These are phyloP conservation scores for Cyanodermella asteris DNA, from an alignment of 2,329 filamentous ascomycete genomes.

Conservation along the genomic window DNA sequence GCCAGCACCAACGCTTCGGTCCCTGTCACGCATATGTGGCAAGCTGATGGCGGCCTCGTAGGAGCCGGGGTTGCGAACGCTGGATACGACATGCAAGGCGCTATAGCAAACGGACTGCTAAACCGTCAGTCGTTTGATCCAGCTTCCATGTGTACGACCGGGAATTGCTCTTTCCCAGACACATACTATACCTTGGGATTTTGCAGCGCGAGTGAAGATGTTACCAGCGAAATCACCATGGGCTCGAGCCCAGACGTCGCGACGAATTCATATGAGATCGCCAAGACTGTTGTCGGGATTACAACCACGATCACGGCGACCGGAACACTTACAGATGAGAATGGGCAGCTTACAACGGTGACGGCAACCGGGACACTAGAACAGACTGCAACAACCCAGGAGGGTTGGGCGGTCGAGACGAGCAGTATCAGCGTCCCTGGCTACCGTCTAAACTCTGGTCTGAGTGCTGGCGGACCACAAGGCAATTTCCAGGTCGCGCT, in stretches of 20 bases:
- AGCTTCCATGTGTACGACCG: neutral
- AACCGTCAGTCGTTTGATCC: neutral
- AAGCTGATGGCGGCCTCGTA: neutral
- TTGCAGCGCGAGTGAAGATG: conserved; percentile 1
- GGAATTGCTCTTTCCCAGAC: conserved; percentile 1
- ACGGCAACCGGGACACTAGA: neutral
- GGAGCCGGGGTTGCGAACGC: neutral
- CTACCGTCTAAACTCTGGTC: neutral
- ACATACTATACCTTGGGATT: neutral
- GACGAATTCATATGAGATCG: no score
- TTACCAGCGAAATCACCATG: neutral
- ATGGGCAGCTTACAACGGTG: no score
- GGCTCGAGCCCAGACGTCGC: neutral
- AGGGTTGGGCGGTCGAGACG: neutral
- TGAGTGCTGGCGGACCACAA: neutral
- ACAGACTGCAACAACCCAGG: neutral
- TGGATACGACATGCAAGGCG: neutral
- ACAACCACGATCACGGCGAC: neutral
- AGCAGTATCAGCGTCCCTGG: no score
- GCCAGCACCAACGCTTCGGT: neutral
- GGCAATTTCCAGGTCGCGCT: neutral
- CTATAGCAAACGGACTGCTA: neutral
- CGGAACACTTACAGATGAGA: neutral
- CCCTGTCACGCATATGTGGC: neutral
- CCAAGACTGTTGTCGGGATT: no score